A percentile compares a stretch with the other conserved stretches of the same genome.
Conservation (phyloP, 768 basidiomycete species). For the Mycena amicta region DNA sequence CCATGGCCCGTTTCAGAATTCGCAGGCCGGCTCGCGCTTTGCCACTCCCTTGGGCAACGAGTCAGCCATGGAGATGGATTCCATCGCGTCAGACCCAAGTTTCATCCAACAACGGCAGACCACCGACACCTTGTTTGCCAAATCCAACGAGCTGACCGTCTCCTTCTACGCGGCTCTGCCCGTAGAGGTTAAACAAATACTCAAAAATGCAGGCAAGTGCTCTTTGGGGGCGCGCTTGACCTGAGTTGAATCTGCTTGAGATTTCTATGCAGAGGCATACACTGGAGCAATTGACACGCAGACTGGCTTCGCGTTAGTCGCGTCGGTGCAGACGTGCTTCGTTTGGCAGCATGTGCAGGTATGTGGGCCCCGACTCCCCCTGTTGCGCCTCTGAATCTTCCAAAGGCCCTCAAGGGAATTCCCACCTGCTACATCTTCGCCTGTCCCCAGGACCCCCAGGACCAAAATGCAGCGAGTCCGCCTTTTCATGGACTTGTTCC, state of each 20-base stretch:
- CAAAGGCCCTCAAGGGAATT: constrained; percentile 62
- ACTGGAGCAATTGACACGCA: constrained; percentile 70
- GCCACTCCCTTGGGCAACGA: constrained; percentile 38
- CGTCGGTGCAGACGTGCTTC: constrained; percentile 74
- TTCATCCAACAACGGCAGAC: constrained; percentile 34
- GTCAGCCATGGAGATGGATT: constrained; percentile 72
- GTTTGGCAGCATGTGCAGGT: constrained; percentile 83
- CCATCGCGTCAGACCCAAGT: constrained; percentile 39
- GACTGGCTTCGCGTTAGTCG: constrained; percentile 76
- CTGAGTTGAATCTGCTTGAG: constrained; percentile 35
- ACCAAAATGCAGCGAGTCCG: constrained; percentile 40
- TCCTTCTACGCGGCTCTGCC: constrained; percentile 72
- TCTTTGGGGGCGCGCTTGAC: constrained; percentile 1
- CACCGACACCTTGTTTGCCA: constrained; percentile 61
- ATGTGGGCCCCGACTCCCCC: constrained; percentile 16
- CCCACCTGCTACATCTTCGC: constrained; percentile 85
- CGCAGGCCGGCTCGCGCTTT: constrained; percentile 43
- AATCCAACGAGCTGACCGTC: constrained; percentile 70
- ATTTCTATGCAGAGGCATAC: constrained; percentile 69
- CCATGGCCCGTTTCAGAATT: constrained; percentile 29
- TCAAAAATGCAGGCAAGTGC: constrained; percentile 66
- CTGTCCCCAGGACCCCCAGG: constrained; percentile 63
- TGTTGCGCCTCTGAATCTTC: constrained; percentile 4
- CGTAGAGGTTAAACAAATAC: constrained; percentile 71
- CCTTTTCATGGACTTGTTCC: constrained; percentile 70